phyloP scores from a whole-genome alignment of 164 flowering plant species.

The Amborella trichopoda region DNA sequence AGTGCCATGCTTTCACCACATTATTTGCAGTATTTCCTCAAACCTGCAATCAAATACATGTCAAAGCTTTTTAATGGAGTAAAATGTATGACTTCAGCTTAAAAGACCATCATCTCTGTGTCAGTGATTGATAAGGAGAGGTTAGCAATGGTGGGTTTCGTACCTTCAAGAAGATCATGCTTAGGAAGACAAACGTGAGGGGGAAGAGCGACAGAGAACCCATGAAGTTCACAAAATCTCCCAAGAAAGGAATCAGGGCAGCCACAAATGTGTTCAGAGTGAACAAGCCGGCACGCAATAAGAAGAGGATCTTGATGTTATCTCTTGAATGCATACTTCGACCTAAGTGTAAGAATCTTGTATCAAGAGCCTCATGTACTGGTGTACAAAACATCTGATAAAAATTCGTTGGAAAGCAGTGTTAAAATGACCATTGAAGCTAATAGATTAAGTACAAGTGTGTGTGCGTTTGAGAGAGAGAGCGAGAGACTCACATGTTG shows the following conservation, averaged over 20 bases:
- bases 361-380: slow-evolving; percentile 45
- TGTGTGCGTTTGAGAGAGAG: too few relatives aligned
- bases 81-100: too few relatives aligned
- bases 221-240: slow-evolving; percentile 45
- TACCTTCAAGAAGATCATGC: slow-evolving; percentile 48
- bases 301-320: slow-evolving; percentile 20
- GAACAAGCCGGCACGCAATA: slow-evolving; percentile 24
- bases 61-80: too few relatives aligned
- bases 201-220: slow-evolving; percentile 40
- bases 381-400: slow-evolving; percentile 43
- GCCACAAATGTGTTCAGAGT: slow-evolving; percentile 25
- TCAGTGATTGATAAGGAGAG: too few relatives aligned
- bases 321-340: slow-evolving; percentile 16
- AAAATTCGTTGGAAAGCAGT: too few relatives aligned
- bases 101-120: too few relatives aligned
- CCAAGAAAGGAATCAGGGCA: slow-evolving; percentile 48
- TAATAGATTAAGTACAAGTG: too few relatives aligned
- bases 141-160: too few relatives aligned
- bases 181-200: slow-evolving; percentile 45
- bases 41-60: too few relatives aligned
- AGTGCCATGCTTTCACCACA: slow-evolving; percentile 6
- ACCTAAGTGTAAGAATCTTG: slow-evolving; percentile 26
- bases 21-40: slow-evolving; percentile 5
- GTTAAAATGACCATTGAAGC: too few relatives aligned
- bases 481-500: slow-evolving; percentile 36